Evolutionary conservation across 2,329 filamentous ascomycete species (phyloP).

Genomic region (Alternaria panax): DNA sequence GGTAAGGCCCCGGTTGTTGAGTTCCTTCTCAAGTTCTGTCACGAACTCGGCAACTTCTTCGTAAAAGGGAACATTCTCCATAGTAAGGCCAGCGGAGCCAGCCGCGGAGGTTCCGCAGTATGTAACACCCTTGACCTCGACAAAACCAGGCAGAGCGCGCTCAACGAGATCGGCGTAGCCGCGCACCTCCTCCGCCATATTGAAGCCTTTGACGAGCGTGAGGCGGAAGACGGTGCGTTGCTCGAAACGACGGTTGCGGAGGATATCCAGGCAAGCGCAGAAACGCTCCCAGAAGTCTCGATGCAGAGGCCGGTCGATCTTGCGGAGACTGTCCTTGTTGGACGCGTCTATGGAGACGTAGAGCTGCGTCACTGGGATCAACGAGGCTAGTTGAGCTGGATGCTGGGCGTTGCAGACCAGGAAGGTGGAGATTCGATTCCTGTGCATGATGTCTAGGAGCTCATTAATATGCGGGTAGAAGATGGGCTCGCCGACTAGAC

Average conservation of each 20-base stretch:
- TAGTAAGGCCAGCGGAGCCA: slow-evolving; percentile 85
- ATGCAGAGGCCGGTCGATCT: slow-evolving; percentile 90
- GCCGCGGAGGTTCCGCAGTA: slow-evolving; percentile 93
- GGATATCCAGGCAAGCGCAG: slow-evolving; percentile 86
- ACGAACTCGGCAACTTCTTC: slow-evolving; percentile 87
- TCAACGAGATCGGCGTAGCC: slow-evolving; percentile 92
- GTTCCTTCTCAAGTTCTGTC: slow-evolving; percentile 71
- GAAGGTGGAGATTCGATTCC: slow-evolving; percentile 88
- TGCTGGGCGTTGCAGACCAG: slow-evolving; percentile 97
- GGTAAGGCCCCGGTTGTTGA: slow-evolving; percentile 72
- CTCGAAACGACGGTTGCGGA: slow-evolving; percentile 80
- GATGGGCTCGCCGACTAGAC: slow-evolving; percentile 94
- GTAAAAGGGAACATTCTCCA: slow-evolving; percentile 97
- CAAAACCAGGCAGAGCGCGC: slow-evolving; percentile 84
- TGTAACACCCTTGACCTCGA: slow-evolving; percentile 96
- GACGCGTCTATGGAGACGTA: slow-evolving; percentile 97
- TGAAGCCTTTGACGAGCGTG: slow-evolving; percentile 97
- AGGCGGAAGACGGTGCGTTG: slow-evolving; percentile 95
- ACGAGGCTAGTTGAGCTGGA: slow-evolving; percentile 82
- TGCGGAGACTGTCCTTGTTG: slow-evolving; percentile 84
- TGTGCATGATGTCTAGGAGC: slow-evolving; percentile 82
- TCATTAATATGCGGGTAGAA: slow-evolving; percentile 98
- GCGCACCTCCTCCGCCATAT: slow-evolving; percentile 89
- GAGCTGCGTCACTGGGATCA: slow-evolving; percentile 89
- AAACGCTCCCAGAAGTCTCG: slow-evolving; percentile 98